Percentiles rank a stretch among this genome's conserved stretches.
phyloP scores from a whole-genome alignment of 768 basidiomycete genomes.

The Rhodotorula diobovata region DNA sequence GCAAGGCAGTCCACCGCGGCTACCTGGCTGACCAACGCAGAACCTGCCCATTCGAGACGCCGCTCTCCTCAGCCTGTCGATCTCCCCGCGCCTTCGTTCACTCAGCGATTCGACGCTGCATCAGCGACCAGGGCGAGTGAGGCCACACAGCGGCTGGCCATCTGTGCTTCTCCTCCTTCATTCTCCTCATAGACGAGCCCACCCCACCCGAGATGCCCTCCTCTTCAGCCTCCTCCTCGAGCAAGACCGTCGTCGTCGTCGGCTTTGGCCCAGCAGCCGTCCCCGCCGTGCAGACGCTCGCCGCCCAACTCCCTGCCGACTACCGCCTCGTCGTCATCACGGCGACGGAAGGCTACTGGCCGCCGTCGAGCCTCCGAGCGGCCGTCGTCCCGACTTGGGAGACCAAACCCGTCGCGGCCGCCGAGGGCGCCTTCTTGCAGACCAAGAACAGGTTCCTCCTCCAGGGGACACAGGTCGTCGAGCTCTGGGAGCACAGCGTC shows the following conservation, averaged over 20 bases:
- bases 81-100: no score
- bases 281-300: constrained; percentile 2
- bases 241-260: constrained; percentile 27
- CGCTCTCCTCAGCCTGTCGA: no score
- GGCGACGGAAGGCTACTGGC: neutral
- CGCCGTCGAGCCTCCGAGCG: neutral
- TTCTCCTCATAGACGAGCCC: no score
- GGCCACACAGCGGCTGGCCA: no score
- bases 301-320: neutral
- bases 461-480: constrained; percentile 5
- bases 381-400: constrained; percentile 29
- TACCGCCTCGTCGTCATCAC: constrained; percentile 26
- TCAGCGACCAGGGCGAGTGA: no score
- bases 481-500: constrained; percentile 9
- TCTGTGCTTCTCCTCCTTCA: no score
- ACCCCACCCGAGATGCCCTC: neutral
- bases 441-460: constrained; percentile 12
- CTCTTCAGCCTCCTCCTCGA: neutral
- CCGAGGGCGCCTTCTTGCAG: constrained; percentile 3
- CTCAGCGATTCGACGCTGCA: no score
- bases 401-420: constrained; percentile 16
- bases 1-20: no score
- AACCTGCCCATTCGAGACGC: no score
- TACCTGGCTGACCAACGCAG: no score
- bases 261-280: constrained; percentile 16